A percentile compares a stretch with the other conserved stretches of the same genome.
These are phyloP conservation scores for Hyphodiscus sp. DNA, from an alignment of 2,329 filamentous ascomycete species.

Conservation along the genomic window DNA sequence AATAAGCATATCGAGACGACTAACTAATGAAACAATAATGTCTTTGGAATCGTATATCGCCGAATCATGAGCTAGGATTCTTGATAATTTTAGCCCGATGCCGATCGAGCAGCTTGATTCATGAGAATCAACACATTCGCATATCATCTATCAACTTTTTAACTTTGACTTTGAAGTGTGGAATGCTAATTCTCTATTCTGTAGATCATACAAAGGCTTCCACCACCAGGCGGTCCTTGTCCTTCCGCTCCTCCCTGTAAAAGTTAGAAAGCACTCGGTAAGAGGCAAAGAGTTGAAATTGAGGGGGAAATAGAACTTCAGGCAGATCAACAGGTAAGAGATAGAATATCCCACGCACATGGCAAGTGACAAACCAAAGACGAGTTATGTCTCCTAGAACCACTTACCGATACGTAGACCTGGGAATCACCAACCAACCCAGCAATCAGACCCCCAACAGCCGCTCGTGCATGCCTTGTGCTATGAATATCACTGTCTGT, in stretches of 20 bases:
- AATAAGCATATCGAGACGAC: conserved; percentile 11
- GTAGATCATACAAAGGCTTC: conserved; percentile 29
- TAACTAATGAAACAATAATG: conserved; percentile 3
- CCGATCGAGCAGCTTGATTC: background rate
- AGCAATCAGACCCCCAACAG: conserved; percentile 29
- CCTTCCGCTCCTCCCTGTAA: conserved; percentile 26
- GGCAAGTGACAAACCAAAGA: background rate
- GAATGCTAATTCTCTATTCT: background rate
- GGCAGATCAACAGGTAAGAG: background rate
- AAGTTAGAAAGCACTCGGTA: background rate
- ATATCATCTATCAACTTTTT: background rate
- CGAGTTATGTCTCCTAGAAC: conserved; percentile 24
- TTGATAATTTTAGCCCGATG: background rate
- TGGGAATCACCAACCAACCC: conserved; percentile 14
- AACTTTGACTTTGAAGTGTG: background rate
- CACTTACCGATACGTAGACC: conserved; percentile 16
- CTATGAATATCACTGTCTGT: conserved; percentile 25
- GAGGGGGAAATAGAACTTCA: background rate
- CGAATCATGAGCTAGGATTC: too few species aligned
- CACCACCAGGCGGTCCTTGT: conserved; percentile 28
- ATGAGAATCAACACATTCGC: background rate
- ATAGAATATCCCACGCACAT: background rate
- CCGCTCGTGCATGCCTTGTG: conserved; percentile 29
- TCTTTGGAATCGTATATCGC: too few species aligned
- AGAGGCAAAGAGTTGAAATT: background rate